A percentile compares a stretch with the other conserved stretches of the same genome.
Evolutionary conservation across 805 yeast genomes (phyloP).

Genomic region (Kodamaea laetipori): DNA sequence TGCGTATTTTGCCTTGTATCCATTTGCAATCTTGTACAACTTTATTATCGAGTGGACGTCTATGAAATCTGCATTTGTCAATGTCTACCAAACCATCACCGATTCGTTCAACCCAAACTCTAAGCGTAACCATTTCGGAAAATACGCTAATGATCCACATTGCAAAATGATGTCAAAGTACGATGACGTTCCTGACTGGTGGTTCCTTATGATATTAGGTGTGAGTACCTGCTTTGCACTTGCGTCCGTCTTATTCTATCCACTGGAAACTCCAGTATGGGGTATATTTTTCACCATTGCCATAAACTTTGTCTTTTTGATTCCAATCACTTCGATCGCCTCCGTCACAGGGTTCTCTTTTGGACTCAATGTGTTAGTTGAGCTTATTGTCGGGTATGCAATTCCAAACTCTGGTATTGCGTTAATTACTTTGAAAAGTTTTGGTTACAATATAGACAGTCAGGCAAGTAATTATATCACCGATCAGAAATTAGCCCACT

Average conservation of each 20-base stretch:
- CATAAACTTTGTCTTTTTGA: constrained; percentile 55
- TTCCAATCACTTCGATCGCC: constrained; percentile 63
- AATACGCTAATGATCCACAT: constrained; percentile 51
- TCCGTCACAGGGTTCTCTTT: constrained; percentile 63
- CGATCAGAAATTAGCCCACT: constrained; percentile 31
- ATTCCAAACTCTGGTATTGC: constrained; percentile 63
- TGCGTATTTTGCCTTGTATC: constrained; percentile 55
- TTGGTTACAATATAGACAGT: constrained; percentile 57
- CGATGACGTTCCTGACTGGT: constrained; percentile 74
- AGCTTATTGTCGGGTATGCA: constrained; percentile 64
- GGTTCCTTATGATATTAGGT: constrained; percentile 55
- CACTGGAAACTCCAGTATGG: constrained; percentile 63
- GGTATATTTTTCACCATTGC: constrained; percentile 58
- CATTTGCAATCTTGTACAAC: constrained; percentile 55
- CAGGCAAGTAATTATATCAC: constrained; percentile 60
- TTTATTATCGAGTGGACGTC: constrained; percentile 48
- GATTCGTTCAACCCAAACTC: constrained; percentile 26
- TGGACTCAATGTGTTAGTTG: constrained; percentile 64
- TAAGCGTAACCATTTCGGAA: constrained; percentile 21
- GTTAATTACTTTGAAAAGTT: constrained; percentile 50
- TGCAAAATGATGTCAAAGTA: constrained; percentile 59
- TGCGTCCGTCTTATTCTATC: constrained; percentile 47
- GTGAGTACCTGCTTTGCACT: constrained; percentile 46
- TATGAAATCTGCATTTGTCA: constrained; percentile 39
- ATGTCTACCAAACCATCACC: constrained; percentile 32